Evolutionary conservation across 345 rosid species (phyloP), one percentile per base, ranked within the genome.

Genomic region (Tarenaya hassleriana): DNA sequence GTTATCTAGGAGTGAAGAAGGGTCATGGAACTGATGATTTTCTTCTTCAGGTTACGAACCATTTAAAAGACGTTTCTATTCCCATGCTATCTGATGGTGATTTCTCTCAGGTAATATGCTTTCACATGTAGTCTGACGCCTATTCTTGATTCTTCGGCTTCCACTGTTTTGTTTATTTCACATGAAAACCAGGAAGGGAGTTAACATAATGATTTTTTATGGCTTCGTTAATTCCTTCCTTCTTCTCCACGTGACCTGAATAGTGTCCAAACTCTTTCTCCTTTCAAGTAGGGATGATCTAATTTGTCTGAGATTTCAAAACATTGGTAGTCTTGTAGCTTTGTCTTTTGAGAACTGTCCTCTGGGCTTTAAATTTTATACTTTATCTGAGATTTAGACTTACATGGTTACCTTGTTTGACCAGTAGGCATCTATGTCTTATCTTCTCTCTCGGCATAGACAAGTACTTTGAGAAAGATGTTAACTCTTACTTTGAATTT

Each of bases 81-180:
- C 70, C 84, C 60, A 33, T 68, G 77, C 80, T 86, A 50, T 90
- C 95, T 0, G 80, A 90, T 64, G 94, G 78, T 58, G 70, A 80
- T 64, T 90, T 90, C 68, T 69, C 82, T 1, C 61, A 81, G 95
- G 97, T 90, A 77, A 59, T 41, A 13, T 11, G 43, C 49, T 33
- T 35, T 37, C 41, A 24, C 47, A 58, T n/a, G 11, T 41, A 1
- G 10, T 34, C 16, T 33, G 46, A 31, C n/a, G n/a, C n/a, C n/a
- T 31, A 20, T 52, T 20, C 32, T 37, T 14, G 4, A n/a, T 4
- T 29, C 15, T 18, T 34, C 7, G 11, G 37, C 64, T 58, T 47
- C 37, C 39, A 5, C 21, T n/a, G n/a, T n/a, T n/a, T n/a, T n/a
- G n/a, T n/a, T n/a, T n/a, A n/a, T n/a, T n/a, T n/a, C n/a, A n/a